Evolutionary conservation across 805 yeast genomes (phyloP).

Genomic region (Lipomyces yamadae): DNA sequence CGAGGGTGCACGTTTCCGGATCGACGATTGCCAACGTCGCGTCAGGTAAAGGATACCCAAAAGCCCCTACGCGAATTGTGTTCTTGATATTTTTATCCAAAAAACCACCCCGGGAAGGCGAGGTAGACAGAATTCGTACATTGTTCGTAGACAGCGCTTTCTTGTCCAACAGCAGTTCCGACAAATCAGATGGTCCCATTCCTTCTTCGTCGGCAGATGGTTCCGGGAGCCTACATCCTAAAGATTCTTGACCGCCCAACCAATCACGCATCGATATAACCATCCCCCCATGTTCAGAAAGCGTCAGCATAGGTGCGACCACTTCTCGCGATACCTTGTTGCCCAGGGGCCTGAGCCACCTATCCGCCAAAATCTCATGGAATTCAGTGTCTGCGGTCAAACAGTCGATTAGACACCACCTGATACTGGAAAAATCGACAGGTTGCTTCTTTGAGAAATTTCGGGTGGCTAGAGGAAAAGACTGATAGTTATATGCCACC

Average conservation of each 20-base stretch:
- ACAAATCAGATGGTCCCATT: conserved; percentile 52
- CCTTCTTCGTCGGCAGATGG: conserved; percentile 49
- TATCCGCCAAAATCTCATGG: conserved; percentile 80
- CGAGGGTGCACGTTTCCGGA: conserved; percentile 82
- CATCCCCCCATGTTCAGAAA: conserved; percentile 96
- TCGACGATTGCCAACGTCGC: conserved; percentile 92
- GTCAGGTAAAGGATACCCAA: conserved; percentile 94
- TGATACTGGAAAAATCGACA: conserved; percentile 77
- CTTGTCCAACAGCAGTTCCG: conserved; percentile 74
- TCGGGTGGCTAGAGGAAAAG: conserved; percentile 81
- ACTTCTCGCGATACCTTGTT: conserved; percentile 74
- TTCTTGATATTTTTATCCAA: conserved; percentile 39
- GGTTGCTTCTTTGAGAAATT: conserved; percentile 74
- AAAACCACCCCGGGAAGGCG: conserved; percentile 52
- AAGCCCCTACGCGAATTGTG: conserved; percentile 75
- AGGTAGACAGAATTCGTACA: conserved; percentile 65
- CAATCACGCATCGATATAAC: conserved; percentile 91
- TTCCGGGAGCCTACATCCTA: conserved; percentile 55
- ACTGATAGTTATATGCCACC: conserved; percentile 90
- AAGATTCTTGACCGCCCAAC: conserved; percentile 70
- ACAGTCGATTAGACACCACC: conserved; percentile 90
- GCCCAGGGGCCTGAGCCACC: conserved; percentile 91
- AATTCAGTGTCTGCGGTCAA: conserved; percentile 92
- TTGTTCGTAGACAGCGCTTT: conserved; percentile 73
- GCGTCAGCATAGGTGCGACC: conserved; percentile 84